Evolutionary conservation across 2,329 filamentous ascomycete genomes (phyloP), one percentile per base, ranked within the genome.

Genomic region (Magnaporthales sp.): DNA sequence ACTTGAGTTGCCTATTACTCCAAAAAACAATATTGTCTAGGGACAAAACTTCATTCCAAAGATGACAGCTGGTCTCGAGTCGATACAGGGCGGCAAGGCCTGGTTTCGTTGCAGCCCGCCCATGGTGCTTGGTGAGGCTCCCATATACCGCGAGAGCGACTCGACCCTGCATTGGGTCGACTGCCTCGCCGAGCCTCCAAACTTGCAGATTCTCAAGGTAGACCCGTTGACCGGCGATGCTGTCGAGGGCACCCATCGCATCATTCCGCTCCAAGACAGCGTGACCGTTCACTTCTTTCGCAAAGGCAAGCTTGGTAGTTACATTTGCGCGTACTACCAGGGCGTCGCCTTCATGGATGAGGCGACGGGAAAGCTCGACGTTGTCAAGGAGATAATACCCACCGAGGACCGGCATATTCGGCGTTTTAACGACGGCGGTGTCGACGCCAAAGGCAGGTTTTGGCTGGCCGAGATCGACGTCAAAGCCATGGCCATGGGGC

Each of bases 271-370:
- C 0, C 70, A 72, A 30, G 76, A 78, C 63, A 77, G 75, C 66
- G 73, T 78, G 10, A 76, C 75, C 2, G 76, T 78, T 3, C 70
- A 71, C 1, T 74, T 73, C 56, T 78, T 78, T 69, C 73, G 76
- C 27, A 70, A 71, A 60, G 68, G 71, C 51, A 69, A 71, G n/a
- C 72, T 74, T 4, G 74, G 75, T 2, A 77, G 75, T 66, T 78
- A 78, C 67, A 76, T 78, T 66, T 76, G 73, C 54, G 76, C 76
- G n/a, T 78, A 78, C 65, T 76, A 76, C 69, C 73, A 74, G 65
- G 77, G 76, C 38, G 72, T 78, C 13, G 77, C 75, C 11, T 75
- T 77, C 38, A 26, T 78, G 22, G 76, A 78, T 67, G 76, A 78
- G 68, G 69, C 68, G 32, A 77, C 73, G 4, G 76, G 77, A 1